Percentiles rank a stretch among this genome's conserved stretches.
phyloP scores from a whole-genome alignment of 2,329 filamentous ascomycete genomes.

The Bimuria novae-zelandiae region DNA sequence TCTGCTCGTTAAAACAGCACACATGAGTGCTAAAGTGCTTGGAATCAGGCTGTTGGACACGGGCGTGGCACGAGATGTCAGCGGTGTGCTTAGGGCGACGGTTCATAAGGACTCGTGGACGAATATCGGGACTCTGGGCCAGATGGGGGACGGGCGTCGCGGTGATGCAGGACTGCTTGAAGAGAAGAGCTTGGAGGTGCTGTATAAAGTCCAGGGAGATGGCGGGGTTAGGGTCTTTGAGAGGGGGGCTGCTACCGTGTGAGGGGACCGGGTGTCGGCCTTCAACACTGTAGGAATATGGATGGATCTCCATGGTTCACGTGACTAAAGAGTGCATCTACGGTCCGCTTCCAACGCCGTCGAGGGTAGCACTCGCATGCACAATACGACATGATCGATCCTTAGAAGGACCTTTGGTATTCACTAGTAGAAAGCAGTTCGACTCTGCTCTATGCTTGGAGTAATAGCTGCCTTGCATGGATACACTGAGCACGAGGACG shows the following conservation, averaged over 20 bases:
- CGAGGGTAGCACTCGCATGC: no score
- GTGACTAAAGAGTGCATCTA: no score
- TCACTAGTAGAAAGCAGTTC: no score
- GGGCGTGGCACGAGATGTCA: constrained; percentile 87
- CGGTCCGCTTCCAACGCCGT: no score
- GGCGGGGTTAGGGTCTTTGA: constrained; percentile 83
- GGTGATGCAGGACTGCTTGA: neutral
- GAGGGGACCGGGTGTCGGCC: neutral
- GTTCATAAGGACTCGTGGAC: constrained; percentile 44
- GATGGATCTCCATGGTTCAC: no score
- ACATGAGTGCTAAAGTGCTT: constrained; percentile 73
- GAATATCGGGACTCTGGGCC: constrained; percentile 25
- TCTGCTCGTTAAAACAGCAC: constrained; percentile 73
- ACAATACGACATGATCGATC: no score
- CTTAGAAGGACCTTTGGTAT: no score
- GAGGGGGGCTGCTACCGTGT: constrained; percentile 61
- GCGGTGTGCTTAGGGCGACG: constrained; percentile 81
- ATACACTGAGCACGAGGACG: no score
- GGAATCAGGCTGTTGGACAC: constrained; percentile 79
- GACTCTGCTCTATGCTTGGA: no score
- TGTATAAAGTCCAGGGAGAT: constrained; percentile 82
- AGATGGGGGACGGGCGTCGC: constrained; percentile 28
- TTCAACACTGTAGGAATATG: neutral
- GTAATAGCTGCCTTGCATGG: no score
- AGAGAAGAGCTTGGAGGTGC: constrained; percentile 58